These are phyloP conservation scores for Entomortierella parvispora DNA, from an alignment of 192 early-diverging fungal genomes.

Conservation along the genomic window DNA sequence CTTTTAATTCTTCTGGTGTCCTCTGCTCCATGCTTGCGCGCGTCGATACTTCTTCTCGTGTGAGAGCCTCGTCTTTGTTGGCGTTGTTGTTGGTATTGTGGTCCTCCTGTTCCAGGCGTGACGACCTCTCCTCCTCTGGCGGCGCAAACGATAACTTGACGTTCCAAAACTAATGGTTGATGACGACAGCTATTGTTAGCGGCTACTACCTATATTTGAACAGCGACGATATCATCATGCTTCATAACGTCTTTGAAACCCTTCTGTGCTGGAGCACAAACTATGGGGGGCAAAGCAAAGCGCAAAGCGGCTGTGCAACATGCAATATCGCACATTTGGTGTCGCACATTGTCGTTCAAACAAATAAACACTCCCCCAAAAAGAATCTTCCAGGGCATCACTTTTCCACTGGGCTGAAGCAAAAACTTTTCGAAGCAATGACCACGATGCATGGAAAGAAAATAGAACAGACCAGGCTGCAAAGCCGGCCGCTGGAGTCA, in stretches of 20 bases:
- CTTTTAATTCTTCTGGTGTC: conserved; percentile 59
- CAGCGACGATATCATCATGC: too few species aligned
- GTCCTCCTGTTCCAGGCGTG: not conserved
- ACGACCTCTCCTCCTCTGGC: conserved; percentile 20
- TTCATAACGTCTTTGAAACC: too few species aligned
- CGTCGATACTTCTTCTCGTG: not conserved
- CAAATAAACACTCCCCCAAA: conserved; percentile 9
- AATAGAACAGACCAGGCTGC: not conserved
- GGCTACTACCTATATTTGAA: too few species aligned
- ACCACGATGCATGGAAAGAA: not conserved
- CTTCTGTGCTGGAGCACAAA: too few species aligned
- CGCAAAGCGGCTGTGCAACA: not conserved
- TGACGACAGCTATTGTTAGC: not conserved
- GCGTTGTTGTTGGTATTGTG: not conserved
- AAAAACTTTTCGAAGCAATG: not conserved
- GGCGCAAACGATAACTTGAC: conserved; percentile 59
- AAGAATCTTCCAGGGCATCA: not conserved
- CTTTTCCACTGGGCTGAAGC: not conserved
- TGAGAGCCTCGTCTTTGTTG: not conserved
- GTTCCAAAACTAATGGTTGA: conserved; percentile 65
- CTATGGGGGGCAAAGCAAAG: not conserved
- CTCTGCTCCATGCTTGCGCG: conserved; percentile 29
- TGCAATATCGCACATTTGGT: not conserved
- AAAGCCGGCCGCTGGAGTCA: not conserved
- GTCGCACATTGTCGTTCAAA: conserved; percentile 2